Base-by-base conservation (phyloP, 371 early-diverging fungal species). In the Saksenaea oblongispora region DNA sequence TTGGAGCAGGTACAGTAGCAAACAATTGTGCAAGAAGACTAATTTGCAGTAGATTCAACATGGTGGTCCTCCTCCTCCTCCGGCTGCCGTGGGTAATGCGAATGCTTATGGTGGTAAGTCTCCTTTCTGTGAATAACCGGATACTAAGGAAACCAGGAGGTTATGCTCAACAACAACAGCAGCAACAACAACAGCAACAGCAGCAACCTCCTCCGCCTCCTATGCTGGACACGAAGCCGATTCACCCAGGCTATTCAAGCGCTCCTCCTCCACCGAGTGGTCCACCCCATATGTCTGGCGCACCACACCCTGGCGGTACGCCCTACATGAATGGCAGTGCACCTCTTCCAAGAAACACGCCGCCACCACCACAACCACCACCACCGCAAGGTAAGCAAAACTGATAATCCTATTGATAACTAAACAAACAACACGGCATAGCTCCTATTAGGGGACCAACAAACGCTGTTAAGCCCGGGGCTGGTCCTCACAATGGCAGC, bases 241-340 rank as follows among this genome's bases (percentile, higher is more conserved):
- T 68, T 53, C 69, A 70, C 47, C 63, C 76, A 34, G 17, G 34
- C 27, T 53, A 37, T 58, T 22, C 51, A 22, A 47, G 51, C 22
- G 55, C 27, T 31, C 63, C 41, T 55, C 56, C 22, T 55, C 51
- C 61, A 11, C 58, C 60, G 2, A 42, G 47, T 37, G 47, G 47
- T n/a, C 60, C 60, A 4, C 51, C 42, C 24, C 51, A 47, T 22
- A 22, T 47, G 10, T 47, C 62, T 36, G 69, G 61, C 9, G 67
- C 74, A 54, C 74, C 77, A 36, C 77, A 70, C 35, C 73, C 73
- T 24, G 34, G 65, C 15, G 68, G 70, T 24, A 61, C 73, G 56
- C 73, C 76, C 54, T 78, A 77, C 53, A 73, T 77, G 66, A 76
- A 77, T 57, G 77, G 76, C 18, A 69, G 71, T 17, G 68, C 75